These are phyloP conservation scores for Peterozyma toletana DNA, from an alignment of 805 yeast species.

Conservation along the genomic window DNA sequence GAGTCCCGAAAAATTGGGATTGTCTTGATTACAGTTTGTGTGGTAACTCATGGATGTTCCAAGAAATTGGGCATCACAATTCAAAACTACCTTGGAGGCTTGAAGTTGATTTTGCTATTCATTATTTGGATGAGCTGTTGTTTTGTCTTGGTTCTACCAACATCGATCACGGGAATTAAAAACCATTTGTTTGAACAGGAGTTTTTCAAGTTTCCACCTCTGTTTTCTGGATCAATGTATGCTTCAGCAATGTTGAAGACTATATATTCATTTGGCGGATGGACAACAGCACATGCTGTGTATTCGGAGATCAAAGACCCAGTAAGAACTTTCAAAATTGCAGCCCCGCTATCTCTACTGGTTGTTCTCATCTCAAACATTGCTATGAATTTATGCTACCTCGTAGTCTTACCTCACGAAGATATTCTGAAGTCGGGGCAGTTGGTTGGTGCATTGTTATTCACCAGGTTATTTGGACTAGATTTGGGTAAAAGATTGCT, in stretches of 20 bases:
- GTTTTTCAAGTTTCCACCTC: constrained; percentile 12
- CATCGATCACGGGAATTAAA: constrained; percentile 12
- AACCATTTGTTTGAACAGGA: constrained; percentile 12
- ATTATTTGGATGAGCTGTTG: constrained; percentile 31
- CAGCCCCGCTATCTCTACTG: constrained; percentile 36
- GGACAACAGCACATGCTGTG: constrained; percentile 42
- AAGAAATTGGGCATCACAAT: constrained; percentile 32
- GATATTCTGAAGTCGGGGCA: constrained; percentile 33
- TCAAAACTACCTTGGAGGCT: constrained; percentile 36
- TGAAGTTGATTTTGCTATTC: constrained; percentile 32
- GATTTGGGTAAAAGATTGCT: constrained; percentile 32
- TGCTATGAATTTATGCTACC: constrained; percentile 35
- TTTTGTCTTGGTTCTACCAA: constrained; percentile 31
- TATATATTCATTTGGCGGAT: constrained; percentile 38
- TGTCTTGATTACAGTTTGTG: constrained; percentile 10
- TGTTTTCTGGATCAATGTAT: constrained; percentile 27
- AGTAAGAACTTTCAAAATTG: constrained; percentile 31
- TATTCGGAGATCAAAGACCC: constrained; percentile 42
- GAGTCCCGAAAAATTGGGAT: constrained; percentile 14
- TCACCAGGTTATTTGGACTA: constrained; percentile 35
- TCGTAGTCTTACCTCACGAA: constrained; percentile 33
- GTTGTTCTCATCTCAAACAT: constrained; percentile 30
- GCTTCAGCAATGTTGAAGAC: constrained; percentile 39
- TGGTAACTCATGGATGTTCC: constrained; percentile 30
- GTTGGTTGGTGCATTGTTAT: constrained; percentile 36